Conservation (phyloP, 495 filamentous ascomycete species). For the Staphylotrichum longicolle region DNA sequence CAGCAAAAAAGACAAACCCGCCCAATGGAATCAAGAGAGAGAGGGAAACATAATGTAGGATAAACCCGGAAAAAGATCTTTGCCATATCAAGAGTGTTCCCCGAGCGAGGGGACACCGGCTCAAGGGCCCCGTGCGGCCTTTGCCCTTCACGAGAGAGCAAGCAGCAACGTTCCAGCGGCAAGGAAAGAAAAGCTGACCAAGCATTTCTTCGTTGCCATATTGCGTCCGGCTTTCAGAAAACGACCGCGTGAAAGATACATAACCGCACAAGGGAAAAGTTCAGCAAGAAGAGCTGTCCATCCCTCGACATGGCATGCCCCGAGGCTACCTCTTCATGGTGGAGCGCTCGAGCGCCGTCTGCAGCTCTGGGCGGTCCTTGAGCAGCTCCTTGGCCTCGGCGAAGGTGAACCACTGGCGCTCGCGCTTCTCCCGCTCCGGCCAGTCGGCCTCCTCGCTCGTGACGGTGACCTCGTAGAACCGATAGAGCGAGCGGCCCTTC, state of each 20-base stretch:
- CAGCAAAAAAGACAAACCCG: background rate
- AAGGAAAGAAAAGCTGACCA: constrained; percentile 1
- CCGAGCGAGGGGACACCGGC: background rate
- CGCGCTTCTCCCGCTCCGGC: constrained; percentile 92
- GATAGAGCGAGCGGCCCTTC: constrained; percentile 74
- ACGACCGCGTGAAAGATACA: background rate
- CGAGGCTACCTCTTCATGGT: constrained; percentile 55
- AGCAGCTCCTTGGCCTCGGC: constrained; percentile 74
- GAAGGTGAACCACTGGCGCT: constrained; percentile 85
- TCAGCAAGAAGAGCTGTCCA: background rate
- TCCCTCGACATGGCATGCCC: constrained; percentile 22
- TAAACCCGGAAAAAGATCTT: background rate
- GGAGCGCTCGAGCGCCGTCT: constrained; percentile 81
- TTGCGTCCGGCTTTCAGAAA: background rate
- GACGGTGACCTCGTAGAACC: constrained; percentile 85
- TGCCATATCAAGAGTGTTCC: constrained; percentile 8
- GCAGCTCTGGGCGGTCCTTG: constrained; percentile 76
- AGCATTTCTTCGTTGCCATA: background rate
- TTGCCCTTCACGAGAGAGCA: background rate
- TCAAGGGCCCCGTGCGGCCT: background rate
- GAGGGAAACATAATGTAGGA: background rate
- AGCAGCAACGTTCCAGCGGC: background rate
- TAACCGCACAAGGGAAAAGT: background rate
- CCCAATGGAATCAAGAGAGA: background rate
- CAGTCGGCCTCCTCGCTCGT: constrained; percentile 78